A percentile compares a stretch with the other conserved stretches of the same genome.
These are phyloP conservation scores for Styphnolobium japonicum DNA, from an alignment of 306 rosid species.

Conservation along the genomic window DNA sequence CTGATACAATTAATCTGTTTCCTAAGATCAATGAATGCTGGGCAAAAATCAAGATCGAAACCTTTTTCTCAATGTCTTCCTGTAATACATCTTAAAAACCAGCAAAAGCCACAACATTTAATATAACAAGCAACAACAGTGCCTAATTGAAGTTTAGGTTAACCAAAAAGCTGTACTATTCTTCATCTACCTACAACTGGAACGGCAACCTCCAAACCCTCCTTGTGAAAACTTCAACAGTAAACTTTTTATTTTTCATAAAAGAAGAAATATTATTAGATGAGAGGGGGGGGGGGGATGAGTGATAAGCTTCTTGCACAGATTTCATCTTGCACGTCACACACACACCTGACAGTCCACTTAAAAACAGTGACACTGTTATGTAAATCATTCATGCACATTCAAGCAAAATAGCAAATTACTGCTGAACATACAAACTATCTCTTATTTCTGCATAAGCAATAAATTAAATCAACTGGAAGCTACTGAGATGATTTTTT, in stretches of 20 bases:
- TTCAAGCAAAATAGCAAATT: not conserved
- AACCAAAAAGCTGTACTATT: not conserved
- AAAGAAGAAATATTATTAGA: not conserved
- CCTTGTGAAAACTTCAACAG: not conserved
- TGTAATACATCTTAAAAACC: not conserved
- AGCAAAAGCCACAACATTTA: not conserved
- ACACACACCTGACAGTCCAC: not conserved
- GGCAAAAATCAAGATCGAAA: not conserved
- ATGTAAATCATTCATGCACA: not conserved
- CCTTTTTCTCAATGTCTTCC: slow-evolving; percentile 2
- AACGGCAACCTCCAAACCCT: not conserved
- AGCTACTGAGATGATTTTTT: not conserved
- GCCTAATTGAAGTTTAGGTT: not conserved
- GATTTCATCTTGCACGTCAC: not conserved
- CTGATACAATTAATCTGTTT: not conserved
- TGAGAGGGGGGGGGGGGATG: not conserved
- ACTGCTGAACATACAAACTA: not conserved
- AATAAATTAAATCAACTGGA: slow-evolving; percentile 24
- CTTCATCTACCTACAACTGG: slow-evolving; percentile 4
- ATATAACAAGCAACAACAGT: not conserved
- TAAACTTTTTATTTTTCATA: not conserved
- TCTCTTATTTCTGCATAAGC: not conserved
- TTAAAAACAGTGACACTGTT: not conserved
- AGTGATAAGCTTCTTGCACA: not conserved
- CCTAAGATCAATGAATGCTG: not conserved